These are phyloP conservation scores for Casaregolazyma suthepensis DNA, from an alignment of 1,139 yeast genomes.

Conservation along the genomic window DNA sequence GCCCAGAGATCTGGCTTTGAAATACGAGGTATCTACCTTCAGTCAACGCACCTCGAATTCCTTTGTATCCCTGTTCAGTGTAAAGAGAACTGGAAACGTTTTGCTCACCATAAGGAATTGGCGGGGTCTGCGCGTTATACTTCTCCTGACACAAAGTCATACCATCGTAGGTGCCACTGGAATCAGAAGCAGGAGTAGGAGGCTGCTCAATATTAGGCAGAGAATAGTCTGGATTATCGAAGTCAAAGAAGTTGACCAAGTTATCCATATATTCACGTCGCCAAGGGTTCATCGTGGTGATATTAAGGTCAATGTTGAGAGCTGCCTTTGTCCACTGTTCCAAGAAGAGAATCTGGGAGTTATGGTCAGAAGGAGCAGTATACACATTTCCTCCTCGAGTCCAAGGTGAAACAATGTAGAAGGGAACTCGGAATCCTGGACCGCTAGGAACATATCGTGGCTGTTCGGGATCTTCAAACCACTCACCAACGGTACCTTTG, in stretches of 20 bases:
- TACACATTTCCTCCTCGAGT: conserved; percentile 23
- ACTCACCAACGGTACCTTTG: conserved; percentile 16
- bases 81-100: conserved; percentile 15
- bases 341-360: conserved; percentile 20
- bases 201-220: conserved; percentile 10
- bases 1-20: neutral
- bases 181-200: conserved; percentile 11
- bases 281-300: conserved; percentile 16
- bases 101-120: conserved; percentile 23
- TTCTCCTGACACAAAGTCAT: conserved; percentile 9
- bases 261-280: conserved; percentile 21
- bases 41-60: conserved; percentile 22
- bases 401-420: conserved; percentile 20
- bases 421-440: conserved; percentile 19
- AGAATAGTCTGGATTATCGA: conserved; percentile 15
- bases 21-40: conserved; percentile 26
- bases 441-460: conserved; percentile 15
- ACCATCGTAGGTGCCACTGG: conserved; percentile 13
- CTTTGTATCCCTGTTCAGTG: conserved; percentile 23
- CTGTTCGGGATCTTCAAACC: conserved; percentile 15
- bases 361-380: conserved; percentile 23
- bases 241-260: conserved; percentile 22
- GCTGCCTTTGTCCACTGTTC: conserved; percentile 17
- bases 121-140: conserved; percentile 13
- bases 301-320: conserved; percentile 12